These are phyloP conservation scores for Albophoma yamanashiensis DNA, from an alignment of 2,329 filamentous ascomycete genomes.

Conservation along the genomic window DNA sequence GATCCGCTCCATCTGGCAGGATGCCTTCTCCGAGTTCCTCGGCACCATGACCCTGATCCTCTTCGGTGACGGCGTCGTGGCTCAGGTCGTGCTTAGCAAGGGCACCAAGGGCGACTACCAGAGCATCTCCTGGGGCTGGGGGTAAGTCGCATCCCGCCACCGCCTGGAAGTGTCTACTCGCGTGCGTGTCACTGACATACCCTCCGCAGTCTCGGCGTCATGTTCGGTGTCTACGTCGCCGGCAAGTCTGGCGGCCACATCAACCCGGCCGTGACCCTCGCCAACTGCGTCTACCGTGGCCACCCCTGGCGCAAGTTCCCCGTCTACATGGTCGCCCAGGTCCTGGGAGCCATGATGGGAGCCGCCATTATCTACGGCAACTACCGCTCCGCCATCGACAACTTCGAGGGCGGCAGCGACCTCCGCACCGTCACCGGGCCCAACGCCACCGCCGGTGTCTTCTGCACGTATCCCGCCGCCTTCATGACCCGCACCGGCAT, in stretches of 20 bases:
- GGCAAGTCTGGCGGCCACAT: constrained; percentile 58
- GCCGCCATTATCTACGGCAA: constrained; percentile 51
- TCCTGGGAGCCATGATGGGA: constrained; percentile 56
- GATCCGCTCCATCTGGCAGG: constrained; percentile 38
- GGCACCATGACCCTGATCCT: constrained; percentile 58
- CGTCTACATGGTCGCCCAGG: constrained; percentile 54
- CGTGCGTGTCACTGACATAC: neutral
- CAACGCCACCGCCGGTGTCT: constrained; percentile 58
- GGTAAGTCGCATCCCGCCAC: constrained; percentile 20
- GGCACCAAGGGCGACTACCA: constrained; percentile 35
- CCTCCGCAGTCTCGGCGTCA: constrained; percentile 44
- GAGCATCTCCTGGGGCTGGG: constrained; percentile 39
- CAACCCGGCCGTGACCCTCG: constrained; percentile 61
- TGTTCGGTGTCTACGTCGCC: constrained; percentile 58
- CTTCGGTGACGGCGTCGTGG: constrained; percentile 62
- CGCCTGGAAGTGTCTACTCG: neutral
- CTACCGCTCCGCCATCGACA: constrained; percentile 54
- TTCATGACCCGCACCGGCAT: constrained; percentile 57
- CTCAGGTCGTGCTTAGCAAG: constrained; percentile 52
- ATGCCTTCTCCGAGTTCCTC: constrained; percentile 57
- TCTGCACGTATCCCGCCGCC: constrained; percentile 59
- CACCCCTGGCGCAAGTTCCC: constrained; percentile 62
- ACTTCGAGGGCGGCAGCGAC: constrained; percentile 47
- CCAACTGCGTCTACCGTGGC: constrained; percentile 57
- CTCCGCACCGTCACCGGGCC: constrained; percentile 49